A percentile compares a stretch with the other conserved stretches of the same genome.
These are phyloP conservation scores for Vanilla planifolia DNA, from an alignment of 106 monocot species.

Conservation along the genomic window DNA sequence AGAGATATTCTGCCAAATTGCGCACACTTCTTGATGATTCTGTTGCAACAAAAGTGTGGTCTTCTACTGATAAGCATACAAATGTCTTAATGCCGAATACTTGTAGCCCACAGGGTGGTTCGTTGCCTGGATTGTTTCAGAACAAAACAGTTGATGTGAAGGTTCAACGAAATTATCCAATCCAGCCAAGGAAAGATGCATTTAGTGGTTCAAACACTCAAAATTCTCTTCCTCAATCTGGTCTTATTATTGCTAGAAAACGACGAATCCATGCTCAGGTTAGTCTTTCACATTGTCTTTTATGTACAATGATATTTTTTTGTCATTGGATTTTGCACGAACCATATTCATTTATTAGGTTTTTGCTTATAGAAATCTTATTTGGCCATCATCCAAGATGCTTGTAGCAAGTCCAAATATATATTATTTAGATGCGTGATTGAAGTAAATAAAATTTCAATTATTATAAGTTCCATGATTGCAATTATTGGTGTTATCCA, in stretches of 20 bases:
- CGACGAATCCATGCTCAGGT: slow-evolving; percentile 91
- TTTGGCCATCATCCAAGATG: neutral
- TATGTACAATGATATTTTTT: neutral
- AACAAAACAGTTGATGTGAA: slow-evolving; percentile 63
- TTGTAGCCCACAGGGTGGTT: slow-evolving; percentile 40
- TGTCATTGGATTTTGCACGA: neutral
- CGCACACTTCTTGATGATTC: slow-evolving; percentile 79
- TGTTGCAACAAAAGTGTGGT: slow-evolving; percentile 42
- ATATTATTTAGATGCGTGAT: too few relatives aligned
- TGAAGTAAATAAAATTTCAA: too few relatives aligned
- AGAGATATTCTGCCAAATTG: slow-evolving; percentile 88
- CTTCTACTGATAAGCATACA: slow-evolving; percentile 55
- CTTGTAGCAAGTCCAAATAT: too few relatives aligned
- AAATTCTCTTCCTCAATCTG: slow-evolving; percentile 68
- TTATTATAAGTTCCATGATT: too few relatives aligned
- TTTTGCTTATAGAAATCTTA: neutral
- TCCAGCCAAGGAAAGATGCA: slow-evolving; percentile 62
- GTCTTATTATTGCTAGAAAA: slow-evolving; percentile 73
- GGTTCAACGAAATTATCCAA: slow-evolving; percentile 53
- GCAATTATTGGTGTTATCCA: too few relatives aligned
- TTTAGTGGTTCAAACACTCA: slow-evolving; percentile 58
- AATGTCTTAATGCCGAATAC: slow-evolving; percentile 37
- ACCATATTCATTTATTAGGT: neutral
- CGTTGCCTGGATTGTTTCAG: slow-evolving; percentile 38
- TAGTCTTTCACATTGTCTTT: slow-evolving; percentile 5